Evolutionary conservation across 1,139 yeast genomes (phyloP).

Genomic region (Saccharomyces hybrid): DNA sequence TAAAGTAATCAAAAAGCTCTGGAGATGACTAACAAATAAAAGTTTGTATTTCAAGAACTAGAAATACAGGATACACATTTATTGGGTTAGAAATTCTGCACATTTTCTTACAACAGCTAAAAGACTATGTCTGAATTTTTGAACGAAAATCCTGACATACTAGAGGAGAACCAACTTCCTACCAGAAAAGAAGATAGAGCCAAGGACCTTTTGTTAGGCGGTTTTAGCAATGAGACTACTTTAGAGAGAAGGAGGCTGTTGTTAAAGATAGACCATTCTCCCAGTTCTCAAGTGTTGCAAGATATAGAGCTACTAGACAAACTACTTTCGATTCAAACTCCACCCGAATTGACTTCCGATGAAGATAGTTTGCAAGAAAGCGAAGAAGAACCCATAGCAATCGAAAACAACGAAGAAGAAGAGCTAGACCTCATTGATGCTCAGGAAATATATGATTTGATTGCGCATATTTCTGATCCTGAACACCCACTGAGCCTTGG

Average conservation of each 20-base stretch:
- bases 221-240: slow-evolving; percentile 19
- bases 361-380: slow-evolving; percentile 6
- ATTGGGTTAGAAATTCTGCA: not conserved
- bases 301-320: slow-evolving; percentile 25
- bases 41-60: not conserved
- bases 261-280: slow-evolving; percentile 20
- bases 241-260: slow-evolving; percentile 25
- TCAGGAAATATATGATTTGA: slow-evolving; percentile 65
- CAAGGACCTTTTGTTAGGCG: slow-evolving; percentile 17
- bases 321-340: slow-evolving; percentile 17
- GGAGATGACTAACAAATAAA: not conserved
- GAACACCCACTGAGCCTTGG: slow-evolving; percentile 95
- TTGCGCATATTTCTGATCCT: slow-evolving; percentile 88
- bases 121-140: slow-evolving; percentile 53
- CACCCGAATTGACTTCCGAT: slow-evolving; percentile 22
- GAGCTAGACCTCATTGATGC: slow-evolving; percentile 66
- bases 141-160: slow-evolving; percentile 84
- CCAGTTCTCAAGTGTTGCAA: slow-evolving; percentile 21
- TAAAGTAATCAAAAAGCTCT: not conserved
- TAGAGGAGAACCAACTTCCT: slow-evolving; percentile 72
- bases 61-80: not conserved
- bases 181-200: slow-evolving; percentile 41
- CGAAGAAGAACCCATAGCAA: not conserved
- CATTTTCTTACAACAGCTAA: not conserved
- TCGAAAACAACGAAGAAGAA: slow-evolving; percentile 33